A percentile compares a stretch with the other conserved stretches of the same genome.
Conservation (phyloP, 768 basidiomycete genomes). For the Suillus clintonianus region DNA sequence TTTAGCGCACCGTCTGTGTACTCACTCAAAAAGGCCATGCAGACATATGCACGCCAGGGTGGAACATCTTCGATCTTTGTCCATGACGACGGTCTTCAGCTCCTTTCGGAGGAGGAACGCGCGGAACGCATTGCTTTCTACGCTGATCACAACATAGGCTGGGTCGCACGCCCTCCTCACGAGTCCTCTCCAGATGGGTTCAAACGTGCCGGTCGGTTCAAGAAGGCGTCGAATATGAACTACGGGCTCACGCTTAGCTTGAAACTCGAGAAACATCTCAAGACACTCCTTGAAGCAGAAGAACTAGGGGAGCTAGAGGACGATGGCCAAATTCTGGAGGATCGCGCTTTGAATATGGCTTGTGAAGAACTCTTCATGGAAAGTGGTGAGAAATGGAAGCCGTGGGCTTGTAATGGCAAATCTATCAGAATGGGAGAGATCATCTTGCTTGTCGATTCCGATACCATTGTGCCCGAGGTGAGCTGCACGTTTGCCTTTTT, state of each 20-base stretch:
- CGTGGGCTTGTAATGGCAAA: constrained; percentile 77
- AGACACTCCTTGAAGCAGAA: constrained; percentile 45
- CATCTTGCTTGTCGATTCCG: constrained; percentile 80
- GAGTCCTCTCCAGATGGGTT: constrained; percentile 48
- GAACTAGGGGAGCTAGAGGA: constrained; percentile 36
- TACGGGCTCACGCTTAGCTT: constrained; percentile 58
- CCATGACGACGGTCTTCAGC: constrained; percentile 73
- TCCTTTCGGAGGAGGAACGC: constrained; percentile 58
- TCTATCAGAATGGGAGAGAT: constrained; percentile 77
- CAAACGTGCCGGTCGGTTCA: constrained; percentile 77
- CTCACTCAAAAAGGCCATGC: constrained; percentile 80
- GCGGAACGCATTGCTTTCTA: constrained; percentile 70
- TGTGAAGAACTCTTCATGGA: constrained; percentile 71
- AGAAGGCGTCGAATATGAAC: constrained; percentile 90
- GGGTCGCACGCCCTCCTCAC: constrained; percentile 78
- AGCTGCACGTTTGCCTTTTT: not conserved
- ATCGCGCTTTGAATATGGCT: constrained; percentile 70
- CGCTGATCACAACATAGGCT: constrained; percentile 70
- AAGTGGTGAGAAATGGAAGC: constrained; percentile 59
- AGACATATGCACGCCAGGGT: constrained; percentile 84
- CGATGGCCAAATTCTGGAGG: constrained; percentile 56
- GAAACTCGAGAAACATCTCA: constrained; percentile 51
- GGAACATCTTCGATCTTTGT: constrained; percentile 77
- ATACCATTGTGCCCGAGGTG: constrained; percentile 76
- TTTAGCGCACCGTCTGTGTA: constrained; percentile 67